phyloP scores from a whole-genome alignment of 345 rosid species.

The Euphorbia lathyris region DNA sequence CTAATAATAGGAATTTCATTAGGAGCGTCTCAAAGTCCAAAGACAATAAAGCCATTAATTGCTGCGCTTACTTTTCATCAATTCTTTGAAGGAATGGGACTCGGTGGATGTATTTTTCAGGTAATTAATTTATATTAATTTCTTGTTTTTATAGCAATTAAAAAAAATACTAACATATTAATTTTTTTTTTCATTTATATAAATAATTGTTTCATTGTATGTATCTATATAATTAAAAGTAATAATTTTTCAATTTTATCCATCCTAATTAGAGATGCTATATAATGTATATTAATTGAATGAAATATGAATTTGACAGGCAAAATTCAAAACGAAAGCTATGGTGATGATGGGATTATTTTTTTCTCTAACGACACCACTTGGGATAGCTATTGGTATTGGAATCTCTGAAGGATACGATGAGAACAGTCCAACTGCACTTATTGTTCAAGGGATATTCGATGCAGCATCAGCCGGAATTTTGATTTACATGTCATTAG shows the following conservation, averaged over 20 bases:
- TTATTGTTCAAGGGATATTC: slow-evolving; percentile 40
- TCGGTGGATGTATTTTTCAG: slow-evolving; percentile 29
- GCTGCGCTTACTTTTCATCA: slow-evolving; percentile 32
- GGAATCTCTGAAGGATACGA: slow-evolving; percentile 31
- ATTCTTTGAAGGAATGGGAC: slow-evolving; percentile 32
- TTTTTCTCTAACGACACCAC: slow-evolving; percentile 48
- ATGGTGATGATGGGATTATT: slow-evolving; percentile 32
- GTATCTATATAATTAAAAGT: no score
- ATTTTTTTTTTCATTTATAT: no score
- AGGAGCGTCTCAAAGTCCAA: slow-evolving; percentile 27
- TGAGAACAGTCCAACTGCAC: slow-evolving; percentile 33
- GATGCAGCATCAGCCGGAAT: slow-evolving; percentile 39
- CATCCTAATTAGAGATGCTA: no score
- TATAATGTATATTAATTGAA: no score
- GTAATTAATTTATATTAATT: neutral
- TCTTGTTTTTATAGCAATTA: no score
- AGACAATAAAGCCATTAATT: slow-evolving; percentile 24
- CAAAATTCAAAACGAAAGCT: slow-evolving; percentile 28
- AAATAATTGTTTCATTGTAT: no score
- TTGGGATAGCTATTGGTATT: slow-evolving; percentile 40
- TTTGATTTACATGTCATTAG: slow-evolving; percentile 42
- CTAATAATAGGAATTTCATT: slow-evolving; percentile 28
- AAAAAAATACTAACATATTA: no score
- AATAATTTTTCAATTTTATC: no score
- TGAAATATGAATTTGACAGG: slow-evolving; percentile 22